phyloP scores from a whole-genome alignment of 331 rosid genomes.

The Cydonia oblonga region DNA sequence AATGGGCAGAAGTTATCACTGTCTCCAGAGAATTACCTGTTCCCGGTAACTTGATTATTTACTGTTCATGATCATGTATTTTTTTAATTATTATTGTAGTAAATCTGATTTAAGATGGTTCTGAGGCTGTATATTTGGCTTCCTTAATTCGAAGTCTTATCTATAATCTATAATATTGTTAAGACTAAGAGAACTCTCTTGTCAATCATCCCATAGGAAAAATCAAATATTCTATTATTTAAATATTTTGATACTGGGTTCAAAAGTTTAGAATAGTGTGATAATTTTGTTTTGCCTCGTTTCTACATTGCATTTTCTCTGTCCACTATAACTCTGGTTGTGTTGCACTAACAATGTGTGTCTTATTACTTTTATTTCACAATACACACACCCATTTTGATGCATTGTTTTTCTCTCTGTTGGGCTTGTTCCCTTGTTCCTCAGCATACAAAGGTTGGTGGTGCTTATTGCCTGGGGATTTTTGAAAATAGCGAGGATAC shows the following conservation, averaged over 20 bases:
- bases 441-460: conserved; percentile 39
- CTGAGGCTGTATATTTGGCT: background rate
- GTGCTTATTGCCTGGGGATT: conserved; percentile 45
- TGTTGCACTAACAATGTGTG: background rate
- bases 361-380: background rate
- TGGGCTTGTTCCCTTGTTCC: background rate
- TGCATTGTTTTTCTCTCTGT: background rate
- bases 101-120: background rate
- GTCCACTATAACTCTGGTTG: background rate
- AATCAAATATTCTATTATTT: background rate
- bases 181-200: background rate
- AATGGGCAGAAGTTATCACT: conserved; percentile 28
- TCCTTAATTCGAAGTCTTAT: background rate
- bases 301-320: background rate
- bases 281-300: background rate
- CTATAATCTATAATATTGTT: background rate
- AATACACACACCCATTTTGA: background rate
- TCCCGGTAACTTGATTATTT: conserved; percentile 27
- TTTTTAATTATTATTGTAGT: background rate
- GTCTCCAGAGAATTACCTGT: conserved; percentile 39
- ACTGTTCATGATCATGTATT: background rate
- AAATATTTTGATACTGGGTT: background rate
- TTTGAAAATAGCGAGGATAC: conserved; percentile 36
- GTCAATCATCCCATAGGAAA: background rate
- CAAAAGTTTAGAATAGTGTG: background rate